Base-by-base conservation (phyloP, 106 monocot species). In the Acorus gramineus region DNA sequence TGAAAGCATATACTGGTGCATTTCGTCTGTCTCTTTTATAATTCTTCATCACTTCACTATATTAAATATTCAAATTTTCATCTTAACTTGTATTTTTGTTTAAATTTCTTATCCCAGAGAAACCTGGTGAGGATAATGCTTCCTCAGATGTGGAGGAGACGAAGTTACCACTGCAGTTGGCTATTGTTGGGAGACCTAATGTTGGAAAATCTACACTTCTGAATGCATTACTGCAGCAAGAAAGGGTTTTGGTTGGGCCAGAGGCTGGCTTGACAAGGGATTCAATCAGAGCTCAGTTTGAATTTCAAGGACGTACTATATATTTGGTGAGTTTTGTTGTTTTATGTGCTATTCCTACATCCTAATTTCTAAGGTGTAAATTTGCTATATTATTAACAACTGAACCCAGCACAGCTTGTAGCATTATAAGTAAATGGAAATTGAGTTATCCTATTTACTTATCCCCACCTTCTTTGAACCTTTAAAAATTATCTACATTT, bases 181-280 rank as follows among this genome's bases (percentile, higher is more conserved):
- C 96, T 47, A 98, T 98, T 79, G 92, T 92, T 6, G 98, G 98
- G 42, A 74, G 98, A 64, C 98, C 98, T 48, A 99, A 99, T 89
- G 98, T 99, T 61, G 98, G 92, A 62, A 99, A 99, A 62, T 99
- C 98, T 67, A 92, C 98, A 49, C 64, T 99, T 49, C 61, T 99
- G 13, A 99, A 92, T 78, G 67, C 85, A 53, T 66, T 92, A 44
- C 70, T 92, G 57, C 98, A 92, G 77, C 85, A 99, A 74, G 68
- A 92, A 42, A 83, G 98, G 73, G 98, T 99, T 71, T 49, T 99
- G 58, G 98, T 92, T 72, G 92, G 89, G 12, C 98, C 92, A 46
- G 92, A 99, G 73, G 78, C 98, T 76, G 98, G 98, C 10, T 70
- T 99, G 53, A 99, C 92, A 74, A 88, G 98, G 62, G 98, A 99